Evolutionary conservation across 257 asterid genomes (phyloP).

Genomic region (Solanum acaule): DNA sequence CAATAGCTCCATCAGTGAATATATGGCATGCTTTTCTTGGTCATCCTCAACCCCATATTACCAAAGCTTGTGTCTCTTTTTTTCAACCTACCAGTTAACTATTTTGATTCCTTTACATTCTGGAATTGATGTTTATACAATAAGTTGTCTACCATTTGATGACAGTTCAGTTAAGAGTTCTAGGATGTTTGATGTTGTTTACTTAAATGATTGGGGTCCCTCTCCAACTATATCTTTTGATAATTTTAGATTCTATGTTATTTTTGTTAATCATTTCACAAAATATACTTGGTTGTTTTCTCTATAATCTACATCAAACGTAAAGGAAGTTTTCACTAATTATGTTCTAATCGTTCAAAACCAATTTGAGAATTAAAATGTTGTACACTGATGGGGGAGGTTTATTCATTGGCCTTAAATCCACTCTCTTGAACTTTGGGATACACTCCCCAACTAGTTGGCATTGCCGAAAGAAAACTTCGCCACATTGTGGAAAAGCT

Average conservation of each 20-base stretch:
- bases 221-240: not conserved
- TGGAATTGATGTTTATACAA: no score
- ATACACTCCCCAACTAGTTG: not conserved
- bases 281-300: no score
- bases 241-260: no score
- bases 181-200: not conserved
- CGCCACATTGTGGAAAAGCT: not conserved
- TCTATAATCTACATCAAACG: not conserved
- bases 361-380: no score
- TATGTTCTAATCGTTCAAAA: not conserved
- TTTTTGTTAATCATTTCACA: no score
- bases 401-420: no score
- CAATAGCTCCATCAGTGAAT: not conserved
- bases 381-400: no score
- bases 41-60: not conserved
- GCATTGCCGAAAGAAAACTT: not conserved
- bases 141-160: not conserved
- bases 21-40: not conserved
- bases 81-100: not conserved
- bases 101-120: not conserved
- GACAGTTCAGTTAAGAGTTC: not conserved
- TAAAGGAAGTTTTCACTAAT: not conserved
- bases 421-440: not conserved
- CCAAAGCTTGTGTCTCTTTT: not conserved
- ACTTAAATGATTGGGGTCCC: not conserved